Conservation (phyloP, 176 grass and related monocot species). For the Avena sativa region DNA sequence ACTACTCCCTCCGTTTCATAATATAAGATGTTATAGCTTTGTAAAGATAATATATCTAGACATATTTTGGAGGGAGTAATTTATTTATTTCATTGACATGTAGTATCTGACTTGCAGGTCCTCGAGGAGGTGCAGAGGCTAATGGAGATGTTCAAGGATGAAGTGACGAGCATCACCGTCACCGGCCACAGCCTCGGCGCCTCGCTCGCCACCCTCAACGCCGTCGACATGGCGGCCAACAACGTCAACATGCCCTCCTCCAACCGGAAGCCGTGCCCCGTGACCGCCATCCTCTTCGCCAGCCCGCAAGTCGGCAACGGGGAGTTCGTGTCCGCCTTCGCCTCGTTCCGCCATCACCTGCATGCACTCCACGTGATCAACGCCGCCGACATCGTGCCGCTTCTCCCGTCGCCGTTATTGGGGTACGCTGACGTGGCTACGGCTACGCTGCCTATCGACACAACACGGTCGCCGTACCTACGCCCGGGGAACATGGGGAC, state of each 20-base stretch:
- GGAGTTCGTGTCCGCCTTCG: constrained; percentile 48
- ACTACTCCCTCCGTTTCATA: background rate
- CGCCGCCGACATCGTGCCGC: background rate
- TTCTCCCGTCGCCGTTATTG: background rate
- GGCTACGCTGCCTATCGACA: background rate
- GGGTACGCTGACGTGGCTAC: background rate
- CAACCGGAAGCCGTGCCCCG: constrained; percentile 39
- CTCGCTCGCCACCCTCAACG: constrained; percentile 69
- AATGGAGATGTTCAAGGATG: constrained; percentile 58
- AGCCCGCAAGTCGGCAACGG: constrained; percentile 68
- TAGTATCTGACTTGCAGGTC: constrained; percentile 35
- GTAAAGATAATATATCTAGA: too few relatives aligned
- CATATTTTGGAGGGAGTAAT: too few relatives aligned
- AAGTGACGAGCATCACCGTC: constrained; percentile 83
- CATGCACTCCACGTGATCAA: constrained; percentile 62
- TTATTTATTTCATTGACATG: too few relatives aligned
- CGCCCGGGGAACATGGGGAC: background rate
- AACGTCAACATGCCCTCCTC: constrained; percentile 34
- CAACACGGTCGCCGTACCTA: constrained; percentile 60
- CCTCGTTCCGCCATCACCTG: constrained; percentile 31
- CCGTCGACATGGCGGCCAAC: constrained; percentile 70
- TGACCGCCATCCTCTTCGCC: constrained; percentile 72
- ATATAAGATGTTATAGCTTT: too few relatives aligned
- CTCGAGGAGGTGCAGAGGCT: constrained; percentile 58
- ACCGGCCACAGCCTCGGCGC: constrained; percentile 84